Base-by-base conservation (phyloP, 768 basidiomycete genomes). In the Boletus eberwhitei region DNA sequence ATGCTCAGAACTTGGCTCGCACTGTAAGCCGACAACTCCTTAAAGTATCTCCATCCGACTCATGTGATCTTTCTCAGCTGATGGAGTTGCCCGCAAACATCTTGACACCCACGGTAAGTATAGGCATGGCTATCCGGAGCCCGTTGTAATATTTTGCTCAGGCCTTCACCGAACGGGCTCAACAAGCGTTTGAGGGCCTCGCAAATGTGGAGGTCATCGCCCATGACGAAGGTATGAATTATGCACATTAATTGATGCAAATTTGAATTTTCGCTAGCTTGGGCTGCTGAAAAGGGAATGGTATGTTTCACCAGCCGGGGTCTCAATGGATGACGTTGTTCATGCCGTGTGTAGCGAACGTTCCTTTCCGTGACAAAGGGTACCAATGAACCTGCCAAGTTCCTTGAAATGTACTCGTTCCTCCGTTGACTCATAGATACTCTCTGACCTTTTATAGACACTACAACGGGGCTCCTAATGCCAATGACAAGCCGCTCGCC, bases 301-400 rank as follows among this genome's bases (percentile, higher is more conserved):
- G 88, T 87, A 47, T 2, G 71, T 62, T 31, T 38, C 14, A 11
- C 8, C n/a, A 26, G 2, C 40, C 8, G 3, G n/a, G 16, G 32
- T 3, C 21, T 47, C 21, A 14, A 13, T 22, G 3, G 8, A 50
- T 37, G 17, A 41, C 21, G 4, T 19, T 52, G 34, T 44, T 50
- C 12, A 53, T 22, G 35, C 13, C 39, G 22, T 4, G 19, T 5
- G 19, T 58, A 89, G 88, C 80, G 84, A 58, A 85, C 88, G 8
- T 93, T 95, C 81, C 83, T 95, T 29, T 93, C 91, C 1, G 92
- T 95, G 16, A 85, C 90, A 14, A 83, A 84, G 52, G 92, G 92
- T 9, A 86, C 88, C 11, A 76, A 83, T 8, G 88, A 94, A 67
- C 92, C 93, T 5, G 85, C 90, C 38, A 91, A 90, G 70, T 83